Percentiles rank a stretch among this genome's conserved stretches.
Evolutionary conservation across 768 basidiomycete species (phyloP).

Genomic region (Trametes gibbosa): DNA sequence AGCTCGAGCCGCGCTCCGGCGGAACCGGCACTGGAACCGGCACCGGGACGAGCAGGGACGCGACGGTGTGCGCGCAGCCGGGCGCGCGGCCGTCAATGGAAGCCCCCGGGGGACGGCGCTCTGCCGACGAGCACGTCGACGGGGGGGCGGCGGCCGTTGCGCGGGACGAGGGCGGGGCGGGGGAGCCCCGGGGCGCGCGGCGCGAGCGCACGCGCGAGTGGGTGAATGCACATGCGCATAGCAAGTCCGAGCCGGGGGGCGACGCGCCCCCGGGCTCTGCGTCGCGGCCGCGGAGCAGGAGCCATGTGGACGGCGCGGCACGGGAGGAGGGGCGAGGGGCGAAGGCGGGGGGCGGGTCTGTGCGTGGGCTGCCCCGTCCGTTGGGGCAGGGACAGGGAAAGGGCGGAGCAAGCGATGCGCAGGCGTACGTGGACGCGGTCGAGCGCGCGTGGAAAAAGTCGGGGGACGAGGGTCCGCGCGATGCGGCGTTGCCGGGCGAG

Average conservation of each 20-base stretch:
- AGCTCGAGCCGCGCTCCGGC: slow-evolving; percentile 7
- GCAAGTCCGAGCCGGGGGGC: slow-evolving; percentile 1
- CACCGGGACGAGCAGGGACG: not conserved
- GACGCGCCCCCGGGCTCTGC: too few relatives aligned
- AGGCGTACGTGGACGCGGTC: slow-evolving; percentile 8
- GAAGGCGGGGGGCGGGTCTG: not conserved
- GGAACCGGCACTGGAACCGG: too few relatives aligned
- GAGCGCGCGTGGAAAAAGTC: not conserved
- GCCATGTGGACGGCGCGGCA: not conserved
- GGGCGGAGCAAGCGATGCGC: slow-evolving; percentile 7
- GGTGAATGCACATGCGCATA: slow-evolving; percentile 14
- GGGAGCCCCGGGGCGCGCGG: slow-evolving; percentile 7
- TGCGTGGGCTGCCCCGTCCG: not conserved
- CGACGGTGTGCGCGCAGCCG: slow-evolving; percentile 8
- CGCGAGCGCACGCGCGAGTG: slow-evolving; percentile 17
- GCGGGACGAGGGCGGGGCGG: not conserved
- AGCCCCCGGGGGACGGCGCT: not conserved
- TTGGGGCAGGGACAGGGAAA: not conserved
- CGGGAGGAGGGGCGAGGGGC: not conserved
- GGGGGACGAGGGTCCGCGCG: not conserved
- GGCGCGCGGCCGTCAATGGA: slow-evolving; percentile 10
- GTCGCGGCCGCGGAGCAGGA: not conserved
- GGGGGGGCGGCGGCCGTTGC: not conserved
- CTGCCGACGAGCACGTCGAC: too few relatives aligned
- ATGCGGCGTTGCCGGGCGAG: not conserved